phyloP scores from a whole-genome alignment of 306 rosid species.

The Carpinus viminea region DNA sequence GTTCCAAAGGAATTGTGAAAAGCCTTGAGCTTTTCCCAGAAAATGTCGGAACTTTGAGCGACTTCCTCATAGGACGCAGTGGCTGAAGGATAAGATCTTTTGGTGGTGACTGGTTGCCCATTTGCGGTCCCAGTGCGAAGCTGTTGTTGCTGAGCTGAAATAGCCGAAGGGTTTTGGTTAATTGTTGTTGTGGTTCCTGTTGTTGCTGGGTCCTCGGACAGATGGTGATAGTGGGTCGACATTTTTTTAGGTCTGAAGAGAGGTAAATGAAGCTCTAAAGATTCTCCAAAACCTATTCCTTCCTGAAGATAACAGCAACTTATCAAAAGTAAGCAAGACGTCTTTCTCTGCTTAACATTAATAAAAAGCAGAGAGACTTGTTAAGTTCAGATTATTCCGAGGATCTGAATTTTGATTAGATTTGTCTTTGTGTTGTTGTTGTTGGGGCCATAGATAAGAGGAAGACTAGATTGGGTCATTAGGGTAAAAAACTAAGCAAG shows the following conservation, averaged over 20 bases:
- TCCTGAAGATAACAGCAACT: constrained; percentile 10
- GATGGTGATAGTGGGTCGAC: constrained; percentile 29
- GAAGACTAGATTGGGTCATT: background rate
- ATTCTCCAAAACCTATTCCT: constrained; percentile 11
- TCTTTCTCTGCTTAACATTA: background rate
- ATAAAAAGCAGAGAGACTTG: background rate
- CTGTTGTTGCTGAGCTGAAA: constrained; percentile 25
- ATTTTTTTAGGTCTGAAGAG: constrained; percentile 23
- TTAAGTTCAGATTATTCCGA: background rate
- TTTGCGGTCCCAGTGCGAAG: constrained; percentile 12
- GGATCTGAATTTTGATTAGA: background rate
- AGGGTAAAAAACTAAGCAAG: background rate
- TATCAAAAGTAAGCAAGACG: background rate
- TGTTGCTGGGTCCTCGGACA: constrained; percentile 23
- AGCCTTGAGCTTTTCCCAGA: constrained; percentile 58
- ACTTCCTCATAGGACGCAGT: constrained; percentile 56
- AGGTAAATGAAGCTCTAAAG: background rate
- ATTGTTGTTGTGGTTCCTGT: constrained; percentile 24
- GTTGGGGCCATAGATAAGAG: background rate
- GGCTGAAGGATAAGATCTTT: constrained; percentile 53
- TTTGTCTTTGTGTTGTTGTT: background rate
- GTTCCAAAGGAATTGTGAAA: constrained; percentile 59
- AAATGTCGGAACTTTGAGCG: constrained; percentile 53
- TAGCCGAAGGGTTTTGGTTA: constrained; percentile 23
- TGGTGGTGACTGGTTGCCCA: constrained; percentile 25